Evolutionary conservation across 2,329 filamentous ascomycete genomes (phyloP).

Genomic region (Botrytis deweyae): DNA sequence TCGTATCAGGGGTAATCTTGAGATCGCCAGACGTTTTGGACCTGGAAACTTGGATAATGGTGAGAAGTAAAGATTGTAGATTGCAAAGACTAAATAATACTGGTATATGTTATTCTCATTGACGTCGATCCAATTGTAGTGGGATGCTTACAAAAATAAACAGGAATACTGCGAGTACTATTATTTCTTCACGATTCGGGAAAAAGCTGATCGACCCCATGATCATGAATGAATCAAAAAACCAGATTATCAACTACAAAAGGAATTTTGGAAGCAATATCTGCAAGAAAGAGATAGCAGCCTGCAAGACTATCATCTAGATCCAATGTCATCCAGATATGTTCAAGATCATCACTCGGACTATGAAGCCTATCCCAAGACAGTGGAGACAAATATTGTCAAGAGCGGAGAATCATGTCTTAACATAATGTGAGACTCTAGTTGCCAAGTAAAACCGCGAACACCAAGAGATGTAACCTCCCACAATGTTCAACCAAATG

Average conservation of each 20-base stretch:
- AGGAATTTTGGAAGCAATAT: not conserved
- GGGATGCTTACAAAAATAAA: not conserved
- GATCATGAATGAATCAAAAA: not conserved
- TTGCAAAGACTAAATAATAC: not conserved
- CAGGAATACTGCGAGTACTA: not conserved
- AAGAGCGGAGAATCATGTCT: not conserved
- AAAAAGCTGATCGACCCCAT: not conserved
- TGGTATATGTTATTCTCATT: not conserved
- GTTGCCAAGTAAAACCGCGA: not conserved
- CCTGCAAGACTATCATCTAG: not conserved
- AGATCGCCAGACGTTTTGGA: constrained; percentile 30
- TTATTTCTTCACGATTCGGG: not conserved
- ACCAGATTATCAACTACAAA: not conserved
- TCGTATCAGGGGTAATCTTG: constrained; percentile 14
- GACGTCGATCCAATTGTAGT: not conserved
- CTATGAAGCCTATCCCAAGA: not conserved
- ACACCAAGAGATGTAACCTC: not conserved
- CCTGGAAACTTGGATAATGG: constrained; percentile 39
- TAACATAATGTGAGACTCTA: not conserved
- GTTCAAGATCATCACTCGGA: not conserved
- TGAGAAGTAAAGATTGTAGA: constrained; percentile 32
- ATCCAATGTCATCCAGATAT: not conserved
- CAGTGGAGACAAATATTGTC: not conserved
- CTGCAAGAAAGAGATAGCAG: not conserved
- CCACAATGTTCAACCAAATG: not conserved